Percentiles rank a stretch among this genome's conserved stretches.
Evolutionary conservation across 1,139 yeast genomes (phyloP).

Genomic region (Pichia sp.): DNA sequence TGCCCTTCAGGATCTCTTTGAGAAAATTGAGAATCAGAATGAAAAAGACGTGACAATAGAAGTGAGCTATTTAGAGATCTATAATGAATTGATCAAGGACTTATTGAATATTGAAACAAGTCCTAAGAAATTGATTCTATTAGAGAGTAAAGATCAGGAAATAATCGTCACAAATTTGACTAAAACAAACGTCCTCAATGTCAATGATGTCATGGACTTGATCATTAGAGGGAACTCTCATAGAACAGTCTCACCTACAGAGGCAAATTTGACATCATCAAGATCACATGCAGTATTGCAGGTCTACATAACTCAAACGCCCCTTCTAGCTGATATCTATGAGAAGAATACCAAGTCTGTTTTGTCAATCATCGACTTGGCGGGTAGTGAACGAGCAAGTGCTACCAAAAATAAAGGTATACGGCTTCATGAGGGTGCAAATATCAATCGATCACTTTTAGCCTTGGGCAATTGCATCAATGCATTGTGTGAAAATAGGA

Average conservation of each 20-base stretch:
- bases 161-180: slow-evolving; percentile 74
- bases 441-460: slow-evolving; percentile 76
- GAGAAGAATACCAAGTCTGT: slow-evolving; percentile 74
- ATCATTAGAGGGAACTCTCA: slow-evolving; percentile 65
- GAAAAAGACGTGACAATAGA: slow-evolving; percentile 53
- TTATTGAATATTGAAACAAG: slow-evolving; percentile 41
- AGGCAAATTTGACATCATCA: slow-evolving; percentile 84
- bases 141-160: slow-evolving; percentile 65
- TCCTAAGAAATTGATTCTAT: slow-evolving; percentile 41
- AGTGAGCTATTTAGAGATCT: slow-evolving; percentile 76
- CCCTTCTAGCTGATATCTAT: slow-evolving; percentile 47
- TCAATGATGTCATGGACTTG: slow-evolving; percentile 77
- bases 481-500: slow-evolving; percentile 72
- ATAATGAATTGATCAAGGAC: slow-evolving; percentile 84
- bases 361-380: slow-evolving; percentile 79
- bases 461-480: slow-evolving; percentile 94
- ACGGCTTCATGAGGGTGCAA: slow-evolving; percentile 83
- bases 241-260: slow-evolving; percentile 81
- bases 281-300: slow-evolving; percentile 92
- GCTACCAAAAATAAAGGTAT: slow-evolving; percentile 80
- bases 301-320: slow-evolving; percentile 59
- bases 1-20: slow-evolving; percentile 71
- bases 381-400: slow-evolving; percentile 93
- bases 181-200: slow-evolving; percentile 53
- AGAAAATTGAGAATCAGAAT: slow-evolving; percentile 40